Evolutionary conservation across 2,329 filamentous ascomycete genomes (phyloP).

Genomic region (Aspergillus oerlinghausenensis): DNA sequence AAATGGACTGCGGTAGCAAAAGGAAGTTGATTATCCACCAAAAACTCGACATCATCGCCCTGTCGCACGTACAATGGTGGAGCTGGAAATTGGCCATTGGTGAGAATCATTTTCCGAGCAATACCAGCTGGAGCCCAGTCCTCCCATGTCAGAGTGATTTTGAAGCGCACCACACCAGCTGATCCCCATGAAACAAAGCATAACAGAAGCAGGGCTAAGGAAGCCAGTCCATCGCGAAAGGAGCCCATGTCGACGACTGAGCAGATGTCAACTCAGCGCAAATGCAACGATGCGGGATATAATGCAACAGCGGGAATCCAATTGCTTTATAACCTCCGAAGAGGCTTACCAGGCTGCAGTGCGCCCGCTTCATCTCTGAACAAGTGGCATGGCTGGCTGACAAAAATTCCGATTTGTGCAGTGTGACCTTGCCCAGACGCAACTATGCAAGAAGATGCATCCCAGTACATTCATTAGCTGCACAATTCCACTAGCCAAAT

Average conservation of each 20-base stretch:
- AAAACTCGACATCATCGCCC: constrained; percentile 25
- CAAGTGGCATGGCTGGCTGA: too few relatives aligned
- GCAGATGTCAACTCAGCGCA: neutral
- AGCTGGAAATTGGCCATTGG: constrained; percentile 26
- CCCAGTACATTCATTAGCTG: too few relatives aligned
- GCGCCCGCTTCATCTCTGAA: too few relatives aligned
- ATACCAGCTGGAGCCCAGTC: constrained; percentile 24
- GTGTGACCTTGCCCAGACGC: too few relatives aligned
- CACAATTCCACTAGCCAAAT: too few relatives aligned
- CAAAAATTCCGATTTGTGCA: too few relatives aligned
- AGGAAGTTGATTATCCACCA: constrained; percentile 24
- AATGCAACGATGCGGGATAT: too few relatives aligned
- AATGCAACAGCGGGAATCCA: too few relatives aligned
- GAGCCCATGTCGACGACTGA: constrained; percentile 3
- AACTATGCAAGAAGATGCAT: too few relatives aligned
- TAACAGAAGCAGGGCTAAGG: constrained; percentile 9
- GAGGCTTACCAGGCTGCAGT: too few relatives aligned
- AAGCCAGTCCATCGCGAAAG: constrained; percentile 2
- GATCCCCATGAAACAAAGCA: constrained; percentile 4
- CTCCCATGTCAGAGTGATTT: constrained; percentile 30
- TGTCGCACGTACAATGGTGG: constrained; percentile 22
- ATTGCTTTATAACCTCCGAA: too few relatives aligned
- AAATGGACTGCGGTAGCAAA: constrained; percentile 24
- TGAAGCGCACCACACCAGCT: constrained; percentile 19
- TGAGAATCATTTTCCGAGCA: constrained; percentile 23